Evolutionary conservation across 2,329 filamentous ascomycete species (phyloP), one percentile per base, ranked within the genome.

Genomic region (Exophiala bonariae): DNA sequence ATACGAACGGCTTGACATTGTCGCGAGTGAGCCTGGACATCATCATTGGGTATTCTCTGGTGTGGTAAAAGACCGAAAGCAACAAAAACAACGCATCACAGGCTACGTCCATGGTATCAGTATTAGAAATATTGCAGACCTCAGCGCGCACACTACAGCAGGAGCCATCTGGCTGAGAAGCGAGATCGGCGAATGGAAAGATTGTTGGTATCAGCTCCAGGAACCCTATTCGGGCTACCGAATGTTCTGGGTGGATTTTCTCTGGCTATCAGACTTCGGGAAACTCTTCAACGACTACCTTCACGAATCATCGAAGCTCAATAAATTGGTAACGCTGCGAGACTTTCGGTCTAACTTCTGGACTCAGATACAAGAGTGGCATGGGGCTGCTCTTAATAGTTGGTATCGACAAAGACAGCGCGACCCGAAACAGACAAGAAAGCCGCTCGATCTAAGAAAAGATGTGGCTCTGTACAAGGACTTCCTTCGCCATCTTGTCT

Each of bases 271-370:
- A 0, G 76, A 85, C 42, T 69, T 93, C 1, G 75, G 79, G 0
- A 92, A 91, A 60, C 82, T 89, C 57, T 76, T 86, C 18, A 73
- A 90, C 1, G 85, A 90, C 52, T 93, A 78, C 55, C 70, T 86
- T 38, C 13, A 34, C 11, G 14, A 23, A 5, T 41, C 59, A 5
- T 41, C 51, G 2, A 40, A 56, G 9, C 49, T 50, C 26, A 44
- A 53, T 2, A 56, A 62, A 7, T 28, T 14, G 1, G 75, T 86
- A 1, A 64, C 66, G 0, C 69, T 90, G 0, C 44, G 67, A 3
- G 67, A 81, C 41, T 91, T 93, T 53, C 68, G 72, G 7, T 47
- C 48, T 0, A 58, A 71, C 0, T 93, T 93, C 54, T 63, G 67
- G 23, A 42, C 50, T 0, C 90, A 85, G 83, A 59, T 87, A 0